phyloP scores from a whole-genome alignment of 2,329 filamentous ascomycete genomes.

The Microsporum audouinii region DNA sequence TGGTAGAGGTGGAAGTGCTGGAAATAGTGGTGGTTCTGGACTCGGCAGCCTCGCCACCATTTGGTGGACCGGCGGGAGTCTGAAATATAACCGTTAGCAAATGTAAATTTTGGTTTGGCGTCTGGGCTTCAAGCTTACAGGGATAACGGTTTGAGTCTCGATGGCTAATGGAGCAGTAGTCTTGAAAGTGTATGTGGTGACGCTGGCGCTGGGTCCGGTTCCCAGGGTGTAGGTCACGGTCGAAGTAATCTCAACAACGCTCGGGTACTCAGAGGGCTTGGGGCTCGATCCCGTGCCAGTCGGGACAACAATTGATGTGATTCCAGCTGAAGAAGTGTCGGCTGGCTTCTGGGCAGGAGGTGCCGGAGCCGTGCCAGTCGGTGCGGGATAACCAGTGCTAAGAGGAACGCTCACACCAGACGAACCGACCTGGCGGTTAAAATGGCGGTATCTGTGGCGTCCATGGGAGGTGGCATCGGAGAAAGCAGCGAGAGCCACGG shows the following conservation, averaged over 20 bases:
- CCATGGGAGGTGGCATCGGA: conserved; percentile 24
- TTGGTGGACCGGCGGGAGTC: background rate
- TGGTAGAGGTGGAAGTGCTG: conserved; percentile 23
- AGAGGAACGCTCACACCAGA: background rate
- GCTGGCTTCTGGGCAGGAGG: background rate
- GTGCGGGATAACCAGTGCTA: background rate
- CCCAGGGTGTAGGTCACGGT: conserved; percentile 33
- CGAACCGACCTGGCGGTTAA: background rate
- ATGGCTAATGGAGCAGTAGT: conserved; percentile 11
- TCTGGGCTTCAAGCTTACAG: background rate
- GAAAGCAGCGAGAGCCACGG: conserved; percentile 27
- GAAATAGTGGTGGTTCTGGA: conserved; percentile 21
- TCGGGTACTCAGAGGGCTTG: conserved; percentile 1
- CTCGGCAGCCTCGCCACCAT: background rate
- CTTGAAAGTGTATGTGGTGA: conserved; percentile 29
- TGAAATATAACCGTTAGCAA: background rate
- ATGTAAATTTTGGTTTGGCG: too few species aligned
- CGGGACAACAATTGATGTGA: background rate
- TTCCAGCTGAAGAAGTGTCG: background rate
- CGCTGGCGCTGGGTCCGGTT: conserved; percentile 21
- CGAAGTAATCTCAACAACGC: conserved; percentile 15
- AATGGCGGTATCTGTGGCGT: conserved; percentile 9
- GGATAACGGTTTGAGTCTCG: background rate
- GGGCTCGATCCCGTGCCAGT: conserved; percentile 4
- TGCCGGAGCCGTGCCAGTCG: background rate